Evolutionary conservation across 2,329 filamentous ascomycete genomes (phyloP).

Genomic region (Berkeleyomyces rouxiae): DNA sequence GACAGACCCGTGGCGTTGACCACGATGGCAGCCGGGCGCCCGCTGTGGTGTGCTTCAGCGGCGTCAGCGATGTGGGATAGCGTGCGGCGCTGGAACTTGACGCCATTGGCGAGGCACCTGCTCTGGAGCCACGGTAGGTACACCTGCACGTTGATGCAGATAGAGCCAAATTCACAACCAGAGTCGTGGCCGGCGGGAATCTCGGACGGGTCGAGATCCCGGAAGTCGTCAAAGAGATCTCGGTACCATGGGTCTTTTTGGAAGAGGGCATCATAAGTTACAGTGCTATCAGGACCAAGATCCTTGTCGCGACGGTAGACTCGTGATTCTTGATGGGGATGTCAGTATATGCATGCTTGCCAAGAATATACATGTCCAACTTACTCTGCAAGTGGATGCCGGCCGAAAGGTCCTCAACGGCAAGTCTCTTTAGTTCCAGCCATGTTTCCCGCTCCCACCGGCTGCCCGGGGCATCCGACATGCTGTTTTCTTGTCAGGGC

Average conservation of each 20-base stretch:
- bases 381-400: slow-evolving; percentile 64
- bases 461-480: slow-evolving; percentile 27
- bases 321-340: slow-evolving; percentile 25
- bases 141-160: slow-evolving; percentile 80
- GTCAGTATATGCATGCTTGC: neutral
- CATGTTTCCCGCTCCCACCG: slow-evolving; percentile 49
- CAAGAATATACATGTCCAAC: neutral
- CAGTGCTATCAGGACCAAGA: slow-evolving; percentile 20
- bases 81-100: slow-evolving; percentile 45
- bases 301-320: slow-evolving; percentile 47
- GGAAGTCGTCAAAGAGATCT: slow-evolving; percentile 53
- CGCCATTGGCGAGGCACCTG: slow-evolving; percentile 59
- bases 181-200: slow-evolving; percentile 51
- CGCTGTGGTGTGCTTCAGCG: neutral
- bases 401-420: slow-evolving; percentile 52
- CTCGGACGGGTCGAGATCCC: slow-evolving; percentile 38
- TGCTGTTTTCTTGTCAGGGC: slow-evolving; percentile 20
- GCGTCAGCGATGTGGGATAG: slow-evolving; percentile 62
- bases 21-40: slow-evolving; percentile 31
- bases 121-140: slow-evolving; percentile 78
- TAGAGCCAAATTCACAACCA: slow-evolving; percentile 60
- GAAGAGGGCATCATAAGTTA: slow-evolving; percentile 47
- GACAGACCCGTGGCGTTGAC: slow-evolving; percentile 76
- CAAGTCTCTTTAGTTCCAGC: slow-evolving; percentile 43
- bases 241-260: slow-evolving; percentile 58